Evolutionary conservation across 176 grass and related monocot genomes (phyloP).

Genomic region (Raddia guianensis): DNA sequence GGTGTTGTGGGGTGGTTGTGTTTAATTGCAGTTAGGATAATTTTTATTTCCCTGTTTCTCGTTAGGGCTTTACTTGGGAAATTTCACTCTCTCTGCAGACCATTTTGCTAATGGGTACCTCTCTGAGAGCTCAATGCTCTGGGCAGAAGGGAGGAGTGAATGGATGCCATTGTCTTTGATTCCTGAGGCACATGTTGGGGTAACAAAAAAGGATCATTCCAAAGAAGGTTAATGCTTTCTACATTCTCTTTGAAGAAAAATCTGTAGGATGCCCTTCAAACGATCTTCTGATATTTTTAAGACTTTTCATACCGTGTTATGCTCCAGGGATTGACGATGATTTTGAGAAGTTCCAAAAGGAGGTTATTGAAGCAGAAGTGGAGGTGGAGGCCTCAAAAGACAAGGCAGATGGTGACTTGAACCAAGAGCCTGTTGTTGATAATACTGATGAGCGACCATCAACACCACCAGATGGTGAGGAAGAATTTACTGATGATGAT

Average conservation of each 20-base stretch:
- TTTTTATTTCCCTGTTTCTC: conserved; percentile 5
- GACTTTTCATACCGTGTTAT: conserved; percentile 20
- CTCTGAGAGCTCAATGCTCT: conserved; percentile 67
- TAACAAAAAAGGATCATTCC: conserved; percentile 41
- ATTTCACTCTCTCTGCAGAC: conserved; percentile 47
- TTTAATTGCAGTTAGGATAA: not conserved
- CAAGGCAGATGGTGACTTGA: conserved; percentile 23
- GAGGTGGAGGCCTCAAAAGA: conserved; percentile 52
- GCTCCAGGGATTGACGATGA: conserved; percentile 62
- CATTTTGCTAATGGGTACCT: conserved; percentile 78
- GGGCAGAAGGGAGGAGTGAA: conserved; percentile 79
- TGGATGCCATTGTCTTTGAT: conserved; percentile 75
- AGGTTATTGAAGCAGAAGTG: conserved; percentile 63
- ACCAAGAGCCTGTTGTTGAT: conserved; percentile 22
- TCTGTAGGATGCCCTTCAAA: conserved; percentile 10
- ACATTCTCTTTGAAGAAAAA: conserved; percentile 12
- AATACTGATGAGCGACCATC: conserved; percentile 61
- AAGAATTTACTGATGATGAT: conserved; percentile 97
- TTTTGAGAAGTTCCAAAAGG: conserved; percentile 81
- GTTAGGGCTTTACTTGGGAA: not conserved
- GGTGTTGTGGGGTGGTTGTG: not conserved
- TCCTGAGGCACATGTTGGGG: conserved; percentile 51
- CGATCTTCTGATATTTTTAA: not conserved
- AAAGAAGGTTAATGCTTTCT: conserved; percentile 43
- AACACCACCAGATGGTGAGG: conserved; percentile 84